A percentile compares a stretch with the other conserved stretches of the same genome.
Conservation (phyloP, 1,139 yeast genomes). For the Tardiomyces depauwii region DNA sequence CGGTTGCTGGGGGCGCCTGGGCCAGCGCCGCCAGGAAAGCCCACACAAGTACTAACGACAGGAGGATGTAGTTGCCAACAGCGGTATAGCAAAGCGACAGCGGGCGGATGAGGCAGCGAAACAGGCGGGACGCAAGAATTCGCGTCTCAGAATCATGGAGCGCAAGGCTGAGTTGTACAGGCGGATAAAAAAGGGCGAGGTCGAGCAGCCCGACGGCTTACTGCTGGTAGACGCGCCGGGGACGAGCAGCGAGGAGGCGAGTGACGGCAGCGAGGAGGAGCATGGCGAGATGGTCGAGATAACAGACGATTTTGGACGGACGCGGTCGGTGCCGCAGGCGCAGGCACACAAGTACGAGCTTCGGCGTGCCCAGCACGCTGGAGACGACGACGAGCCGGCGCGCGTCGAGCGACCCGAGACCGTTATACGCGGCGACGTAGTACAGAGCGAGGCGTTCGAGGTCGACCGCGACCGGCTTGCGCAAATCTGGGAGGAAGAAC, state of each 20-base stretch:
- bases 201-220: constrained; percentile 2
- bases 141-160: constrained; percentile 3
- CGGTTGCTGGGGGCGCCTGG: no score
- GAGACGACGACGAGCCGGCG: constrained; percentile 4
- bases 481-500: constrained; percentile 7
- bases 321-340: constrained; percentile 15
- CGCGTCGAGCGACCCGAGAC: constrained; percentile 7
- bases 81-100: background rate
- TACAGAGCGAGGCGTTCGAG: constrained; percentile 21
- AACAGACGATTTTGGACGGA: constrained; percentile 24
- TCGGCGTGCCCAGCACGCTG: constrained; percentile 2
- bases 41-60: background rate
- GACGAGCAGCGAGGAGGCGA: constrained; percentile 4
- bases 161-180: constrained; percentile 14
- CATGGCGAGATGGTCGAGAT: constrained; percentile 17
- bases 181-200: constrained; percentile 12
- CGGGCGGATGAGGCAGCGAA: background rate
- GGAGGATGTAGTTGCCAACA: background rate
- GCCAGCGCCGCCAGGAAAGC: no score
- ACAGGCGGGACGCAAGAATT: background rate
- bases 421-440: constrained; percentile 17
- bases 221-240: background rate
- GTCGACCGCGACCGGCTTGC: constrained; percentile 8
- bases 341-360: constrained; percentile 8
- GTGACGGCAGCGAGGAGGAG: background rate